Percentiles rank a stretch among this genome's conserved stretches.
These are phyloP conservation scores for Suillus sp. DNA, from an alignment of 768 basidiomycete genomes.

Conservation along the genomic window DNA sequence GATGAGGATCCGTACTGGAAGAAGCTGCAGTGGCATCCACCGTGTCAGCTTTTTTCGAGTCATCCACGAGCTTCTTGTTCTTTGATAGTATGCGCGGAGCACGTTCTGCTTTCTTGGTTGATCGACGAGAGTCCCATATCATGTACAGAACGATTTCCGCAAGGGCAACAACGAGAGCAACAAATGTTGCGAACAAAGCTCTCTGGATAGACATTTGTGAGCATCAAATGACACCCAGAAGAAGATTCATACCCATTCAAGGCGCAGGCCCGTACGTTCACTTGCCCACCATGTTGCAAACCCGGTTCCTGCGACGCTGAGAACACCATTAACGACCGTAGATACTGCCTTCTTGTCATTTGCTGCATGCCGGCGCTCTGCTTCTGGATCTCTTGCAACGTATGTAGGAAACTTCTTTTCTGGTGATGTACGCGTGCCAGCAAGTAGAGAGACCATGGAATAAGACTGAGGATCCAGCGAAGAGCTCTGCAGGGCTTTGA, in stretches of 20 bases:
- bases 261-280: slow-evolving; percentile 58
- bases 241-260: slow-evolving; percentile 65
- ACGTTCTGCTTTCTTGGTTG: slow-evolving; percentile 20
- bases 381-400: slow-evolving; percentile 46
- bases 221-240: slow-evolving; percentile 7
- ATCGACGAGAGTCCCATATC: slow-evolving; percentile 65
- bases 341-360: slow-evolving; percentile 69
- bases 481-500: slow-evolving; percentile 37
- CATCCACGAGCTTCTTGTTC: slow-evolving; percentile 15
- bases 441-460: slow-evolving; percentile 72
- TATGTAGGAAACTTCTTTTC: slow-evolving; percentile 66
- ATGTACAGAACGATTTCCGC: slow-evolving; percentile 72
- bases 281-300: slow-evolving; percentile 76
- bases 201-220: slow-evolving; percentile 39
- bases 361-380: slow-evolving; percentile 45
- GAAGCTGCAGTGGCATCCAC: slow-evolving; percentile 17
- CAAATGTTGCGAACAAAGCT: slow-evolving; percentile 61
- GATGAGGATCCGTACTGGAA: slow-evolving; percentile 24
- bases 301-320: slow-evolving; percentile 69
- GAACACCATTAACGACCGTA: slow-evolving; percentile 66
- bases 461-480: slow-evolving; percentile 57
- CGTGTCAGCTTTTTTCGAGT: slow-evolving; percentile 9
- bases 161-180: slow-evolving; percentile 65
- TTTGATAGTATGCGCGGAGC: slow-evolving; percentile 6
- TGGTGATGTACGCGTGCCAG: slow-evolving; percentile 78